phyloP scores from a whole-genome alignment of 1,139 yeast species.

The Protomyces inouyei region DNA sequence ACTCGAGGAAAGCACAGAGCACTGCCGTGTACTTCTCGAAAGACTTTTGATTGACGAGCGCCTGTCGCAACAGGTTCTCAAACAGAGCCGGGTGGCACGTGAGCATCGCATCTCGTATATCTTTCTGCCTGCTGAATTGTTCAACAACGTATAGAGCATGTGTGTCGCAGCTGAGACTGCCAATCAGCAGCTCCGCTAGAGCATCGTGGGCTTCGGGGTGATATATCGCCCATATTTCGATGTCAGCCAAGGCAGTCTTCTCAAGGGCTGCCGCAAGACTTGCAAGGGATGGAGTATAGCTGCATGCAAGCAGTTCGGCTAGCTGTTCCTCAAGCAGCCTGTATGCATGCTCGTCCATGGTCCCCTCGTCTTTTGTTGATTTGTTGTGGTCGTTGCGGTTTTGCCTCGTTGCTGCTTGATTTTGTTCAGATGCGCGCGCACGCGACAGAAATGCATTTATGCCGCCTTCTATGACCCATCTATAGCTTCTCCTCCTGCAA shows the following conservation, averaged over 20 bases:
- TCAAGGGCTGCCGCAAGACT: neutral
- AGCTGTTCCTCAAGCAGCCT: neutral
- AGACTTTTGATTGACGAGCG: conserved; percentile 5
- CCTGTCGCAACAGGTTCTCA: neutral
- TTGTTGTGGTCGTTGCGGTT: neutral
- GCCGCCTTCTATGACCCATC: neutral
- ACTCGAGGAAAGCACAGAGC: conserved; percentile 1
- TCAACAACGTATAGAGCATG: neutral
- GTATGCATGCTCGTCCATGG: neutral
- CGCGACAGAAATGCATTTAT: neutral
- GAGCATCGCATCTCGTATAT: neutral
- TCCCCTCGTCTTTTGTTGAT: neutral
- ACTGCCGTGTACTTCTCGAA: neutral
- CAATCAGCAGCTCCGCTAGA: neutral
- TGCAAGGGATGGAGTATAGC: neutral
- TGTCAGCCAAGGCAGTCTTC: neutral
- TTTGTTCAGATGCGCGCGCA: neutral
- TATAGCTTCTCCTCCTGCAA: neutral
- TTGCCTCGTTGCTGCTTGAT: neutral
- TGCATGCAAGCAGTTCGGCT: neutral
- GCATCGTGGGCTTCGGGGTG: neutral
- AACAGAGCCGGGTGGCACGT: neutral
- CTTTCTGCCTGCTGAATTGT: neutral
- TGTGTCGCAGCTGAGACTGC: neutral
- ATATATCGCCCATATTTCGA: neutral